Evolutionary conservation across 176 grass and related monocot genomes (phyloP), one percentile per base, ranked within the genome.

Genomic region (Musa acuminata): DNA sequence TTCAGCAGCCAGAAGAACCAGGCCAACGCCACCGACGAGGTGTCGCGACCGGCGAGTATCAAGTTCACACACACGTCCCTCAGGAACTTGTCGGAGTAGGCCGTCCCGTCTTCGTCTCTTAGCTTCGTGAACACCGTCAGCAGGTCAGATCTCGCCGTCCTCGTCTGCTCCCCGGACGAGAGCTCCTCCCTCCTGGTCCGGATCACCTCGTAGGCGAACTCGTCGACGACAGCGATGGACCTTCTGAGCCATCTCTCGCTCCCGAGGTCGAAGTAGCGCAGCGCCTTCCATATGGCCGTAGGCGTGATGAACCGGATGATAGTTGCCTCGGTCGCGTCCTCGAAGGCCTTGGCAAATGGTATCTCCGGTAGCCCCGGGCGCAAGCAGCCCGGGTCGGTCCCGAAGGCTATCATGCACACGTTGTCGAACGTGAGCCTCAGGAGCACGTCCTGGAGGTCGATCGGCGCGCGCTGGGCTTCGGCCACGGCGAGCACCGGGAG

Each of bases 1-100:
- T 64, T 74, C 19, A 98, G 86, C 64, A 98, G 84, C 94, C 94
- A 98, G 85, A 98, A 98, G 86, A 98, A 98, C 94, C 94, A 98
- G 1, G 94, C 85, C 55, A 98, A 85, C 79, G 94, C 94, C 22
- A 98, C 94, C 8, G 94, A 98, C 23, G 94, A 98, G 13, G 94
- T 98, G 88, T 98, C 94, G 43, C 94, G 82, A 1, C 94, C 94
- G 13, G 94, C 94, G 62, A 98, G 83, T 66, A 98, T 98, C 53
- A 98, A 98, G 82, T 98, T 98, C 60, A 98, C 90, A 74, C 94
- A 98, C 35, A 98, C 89, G 77, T 98, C 94, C 71, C 94, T 87
- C 77, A 98, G 81, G 71, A 98, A 98, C 80, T 93, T 87, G 77
- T 98, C 90, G 1, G 90, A 93, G 85, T 86, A 87, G 1, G 83